Evolutionary conservation across 805 yeast genomes (phyloP).

Genomic region (Millerozyma miso): DNA sequence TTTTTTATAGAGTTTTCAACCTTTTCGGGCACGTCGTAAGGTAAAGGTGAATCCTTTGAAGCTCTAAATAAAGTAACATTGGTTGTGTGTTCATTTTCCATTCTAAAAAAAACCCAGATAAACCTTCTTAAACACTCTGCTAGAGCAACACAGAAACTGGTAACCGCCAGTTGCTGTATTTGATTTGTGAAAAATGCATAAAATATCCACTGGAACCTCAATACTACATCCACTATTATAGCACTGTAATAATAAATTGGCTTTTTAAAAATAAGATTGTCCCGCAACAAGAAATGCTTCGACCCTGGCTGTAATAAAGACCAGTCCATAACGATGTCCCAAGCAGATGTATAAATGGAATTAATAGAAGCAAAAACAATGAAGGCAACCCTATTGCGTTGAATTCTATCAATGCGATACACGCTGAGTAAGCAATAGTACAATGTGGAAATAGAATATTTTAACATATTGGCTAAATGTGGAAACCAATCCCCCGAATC

Average conservation of each 20-base stretch:
- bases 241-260: slow-evolving; percentile 61
- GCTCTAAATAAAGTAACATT: slow-evolving; percentile 85
- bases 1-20: slow-evolving; percentile 36
- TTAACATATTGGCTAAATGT: slow-evolving; percentile 82
- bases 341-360: slow-evolving; percentile 61
- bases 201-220: slow-evolving; percentile 90
- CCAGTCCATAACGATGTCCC: slow-evolving; percentile 98
- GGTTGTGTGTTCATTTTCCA: slow-evolving; percentile 94
- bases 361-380: slow-evolving; percentile 73
- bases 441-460: slow-evolving; percentile 62
- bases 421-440: slow-evolving; percentile 73
- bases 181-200: slow-evolving; percentile 74
- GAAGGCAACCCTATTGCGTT: slow-evolving; percentile 50
- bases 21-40: slow-evolving; percentile 50
- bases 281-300: slow-evolving; percentile 57
- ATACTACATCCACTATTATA: slow-evolving; percentile 63
- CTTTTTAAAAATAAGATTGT: slow-evolving; percentile 59
- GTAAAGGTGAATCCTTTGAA: slow-evolving; percentile 80
- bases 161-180: slow-evolving; percentile 81
- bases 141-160: slow-evolving; percentile 77
- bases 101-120: slow-evolving; percentile 86
- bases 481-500: slow-evolving; percentile 97
- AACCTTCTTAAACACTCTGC: slow-evolving; percentile 82
- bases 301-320: slow-evolving; percentile 70
- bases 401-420: slow-evolving; percentile 58